Base-by-base conservation (phyloP, 116 monocot genomes). In the Posidonia oceanica region DNA sequence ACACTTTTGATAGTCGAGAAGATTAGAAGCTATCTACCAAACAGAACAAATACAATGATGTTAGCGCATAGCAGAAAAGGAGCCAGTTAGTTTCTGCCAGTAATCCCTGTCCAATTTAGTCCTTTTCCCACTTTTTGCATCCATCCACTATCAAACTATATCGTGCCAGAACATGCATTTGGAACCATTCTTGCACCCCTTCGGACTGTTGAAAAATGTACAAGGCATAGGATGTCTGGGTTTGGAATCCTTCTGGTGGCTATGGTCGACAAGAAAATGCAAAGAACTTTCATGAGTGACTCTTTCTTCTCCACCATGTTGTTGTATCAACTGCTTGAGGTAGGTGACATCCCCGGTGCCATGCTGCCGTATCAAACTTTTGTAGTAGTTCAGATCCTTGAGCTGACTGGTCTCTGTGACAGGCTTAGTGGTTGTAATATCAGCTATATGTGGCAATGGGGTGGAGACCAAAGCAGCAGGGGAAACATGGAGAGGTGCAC, bases 91-190 rank as follows among this genome's bases (percentile, higher is more conserved):
- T n/a, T n/a, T n/a, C 29, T 29, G 29, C 29, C 29, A 29, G 1
- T 29, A 29, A 29, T 29, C 1, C 29, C 29, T 29, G 29, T 29
- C 29, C 1, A 29, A 29, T 29, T 29, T 29, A 29, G 1, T 29
- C 29, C 29, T 29, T 29, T 29, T 29, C 29, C 29, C 29, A 29
- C 29, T 29, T 1, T 1, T 29, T 0, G 29, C 1, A 29, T 29
- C 29, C 29, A 29, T 29, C 29, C 29, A 29, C 29, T 29, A 12
- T 48, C 48, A 48, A 7, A 10, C 5, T 15, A 36, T 8, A 71
- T 90, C 90, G 18, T 99, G 99, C 62, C 76, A 59, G 75, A 71
- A 99, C 29, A 69, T 69, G 83, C 99, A 99, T 69, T 65, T 82
- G 1, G 83, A 64, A 13, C 99, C 99, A 55, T 88, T 67, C 55